Base-by-base conservation (phyloP, 768 basidiomycete genomes). In the Lactarius trivialis region DNA sequence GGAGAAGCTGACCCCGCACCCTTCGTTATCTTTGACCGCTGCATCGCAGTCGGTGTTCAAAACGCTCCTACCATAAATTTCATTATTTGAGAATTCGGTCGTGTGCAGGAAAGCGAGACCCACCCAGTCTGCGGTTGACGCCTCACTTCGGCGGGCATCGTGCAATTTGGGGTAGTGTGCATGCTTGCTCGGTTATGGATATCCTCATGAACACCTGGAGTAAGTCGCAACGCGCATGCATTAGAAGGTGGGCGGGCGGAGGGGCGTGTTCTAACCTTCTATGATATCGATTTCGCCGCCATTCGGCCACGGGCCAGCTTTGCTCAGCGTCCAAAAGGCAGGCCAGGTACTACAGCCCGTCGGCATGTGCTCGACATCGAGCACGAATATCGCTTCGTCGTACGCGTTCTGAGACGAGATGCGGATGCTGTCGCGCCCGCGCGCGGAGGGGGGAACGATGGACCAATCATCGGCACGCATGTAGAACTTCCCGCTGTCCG, bases 221-320 rank as follows among this genome's bases (percentile, higher is more conserved):
- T 14, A 26, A 9, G 2, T 7, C n/a, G 21, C 15, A 33, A 33
- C 17, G 26, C 54, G 28, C 48, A 21, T 4, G 5, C 24, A 21
- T 54, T 30, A 52, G 30, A 24, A 34, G 8, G 7, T 8, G 41
- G 39, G 17, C 7, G 21, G 5, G 28, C 32, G n/a, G 15, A 58
- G 15, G 21, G 21, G 45, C 24, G 26, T 28, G 24, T 48, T 21
- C 61, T 48, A 49, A 79, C 82, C 84, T 72, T 86, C 84, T 24
- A 85, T 78, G 59, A 85, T 79, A 69, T 84, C 83, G 36, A 84
- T 80, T 66, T 85, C 84, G 5, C 84, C 84, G n/a, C 81, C 81
- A 3, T 73, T 48, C 0, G 86, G 85, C 85, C 85, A 86, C 6
- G 80, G 82, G 0, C 81, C 81, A 36, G 60, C 53, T 60, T 67